Conservation (phyloP, 2,329 filamentous ascomycete genomes). For the Fusarium anguioides region DNA sequence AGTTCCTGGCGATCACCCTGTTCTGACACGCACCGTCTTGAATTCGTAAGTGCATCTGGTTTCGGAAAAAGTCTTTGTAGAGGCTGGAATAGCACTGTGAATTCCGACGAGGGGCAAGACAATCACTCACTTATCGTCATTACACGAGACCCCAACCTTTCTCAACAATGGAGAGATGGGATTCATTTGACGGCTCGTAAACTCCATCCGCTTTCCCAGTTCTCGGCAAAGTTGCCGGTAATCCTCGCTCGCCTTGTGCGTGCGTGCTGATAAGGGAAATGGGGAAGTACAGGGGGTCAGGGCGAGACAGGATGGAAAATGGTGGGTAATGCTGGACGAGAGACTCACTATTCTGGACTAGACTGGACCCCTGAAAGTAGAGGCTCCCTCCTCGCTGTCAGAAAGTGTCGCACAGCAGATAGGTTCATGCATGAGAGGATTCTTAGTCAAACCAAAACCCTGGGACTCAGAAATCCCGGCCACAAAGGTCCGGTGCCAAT, state of each 20-base stretch:
- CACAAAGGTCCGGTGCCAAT: not conserved
- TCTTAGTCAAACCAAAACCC: too few relatives aligned
- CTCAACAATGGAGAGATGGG: constrained; percentile 8
- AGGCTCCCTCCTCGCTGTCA: constrained; percentile 12
- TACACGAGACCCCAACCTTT: constrained; percentile 16
- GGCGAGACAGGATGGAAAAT: constrained; percentile 7
- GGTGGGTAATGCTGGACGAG: constrained; percentile 26
- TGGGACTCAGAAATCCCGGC: too few relatives aligned
- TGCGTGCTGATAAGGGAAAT: constrained; percentile 29
- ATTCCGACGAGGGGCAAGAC: constrained; percentile 16
- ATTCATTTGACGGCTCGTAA: not conserved
- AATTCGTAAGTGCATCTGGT: constrained; percentile 18
- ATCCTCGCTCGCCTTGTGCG: not conserved
- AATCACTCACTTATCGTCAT: not conserved
- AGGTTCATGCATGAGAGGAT: constrained; percentile 21
- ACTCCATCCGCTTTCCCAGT: not conserved
- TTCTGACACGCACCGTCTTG: constrained; percentile 33
- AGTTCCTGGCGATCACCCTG: constrained; percentile 35
- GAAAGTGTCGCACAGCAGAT: constrained; percentile 24
- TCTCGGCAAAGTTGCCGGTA: constrained; percentile 22
- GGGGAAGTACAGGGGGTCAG: constrained; percentile 2
- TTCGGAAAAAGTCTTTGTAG: constrained; percentile 10
- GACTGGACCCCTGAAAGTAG: constrained; percentile 28
- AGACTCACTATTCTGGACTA: constrained; percentile 20
- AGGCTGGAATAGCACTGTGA: constrained; percentile 8